Evolutionary conservation across 78 protist genomes (phyloP), one percentile per base, ranked within the genome.

Genomic region (Isochrysis galbana): DNA sequence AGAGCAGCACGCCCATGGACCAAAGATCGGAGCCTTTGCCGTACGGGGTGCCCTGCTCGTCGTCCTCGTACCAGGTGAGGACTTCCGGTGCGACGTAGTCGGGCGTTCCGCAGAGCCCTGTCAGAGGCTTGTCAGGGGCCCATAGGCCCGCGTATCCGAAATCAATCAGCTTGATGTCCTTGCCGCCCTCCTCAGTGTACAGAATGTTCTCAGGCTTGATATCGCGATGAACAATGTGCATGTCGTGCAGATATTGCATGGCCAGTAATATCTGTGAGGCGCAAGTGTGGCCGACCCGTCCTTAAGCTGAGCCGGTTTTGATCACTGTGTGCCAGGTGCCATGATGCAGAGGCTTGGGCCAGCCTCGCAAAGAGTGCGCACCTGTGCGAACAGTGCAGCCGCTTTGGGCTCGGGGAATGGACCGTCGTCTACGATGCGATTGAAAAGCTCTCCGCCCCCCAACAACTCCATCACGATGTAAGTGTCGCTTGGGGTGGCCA

Each of bases 31-130:
- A 44, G 4, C 36, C 34, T 44, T 47, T 44, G 7, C 90, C 90
- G 70, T 84, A 44, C 23, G 38, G 32, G 46, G 0, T 36, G 44
- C 90, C 90, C 46, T 1, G 19, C 44, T 47, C 48, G 29, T 29
- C 72, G 41, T 47, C 70, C 21, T 47, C 90, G 90, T 84, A 47
- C 90, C 70, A 44, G 29, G 61, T 7, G 46, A 84, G 45, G 46
- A 84, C 46, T n/a, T 93, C 94, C 11, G 96, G 96, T 5, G 93
- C 91, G 34, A 94, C 69, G 55, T 94, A 94, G 77, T 94, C 95
- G 34, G 89, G 91, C 38, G 95, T 91, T 61, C 95, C 95, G 90
- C 95, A 94, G 21, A 94, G 83, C 22, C 72, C 61, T 0, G 93
- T 94, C 51, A 21, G 26, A 39, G 90, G 46, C 90, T 47, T 48